These are phyloP conservation scores for Aspergillus sp. DNA, from an alignment of 2,329 filamentous ascomycete species.

Conservation along the genomic window DNA sequence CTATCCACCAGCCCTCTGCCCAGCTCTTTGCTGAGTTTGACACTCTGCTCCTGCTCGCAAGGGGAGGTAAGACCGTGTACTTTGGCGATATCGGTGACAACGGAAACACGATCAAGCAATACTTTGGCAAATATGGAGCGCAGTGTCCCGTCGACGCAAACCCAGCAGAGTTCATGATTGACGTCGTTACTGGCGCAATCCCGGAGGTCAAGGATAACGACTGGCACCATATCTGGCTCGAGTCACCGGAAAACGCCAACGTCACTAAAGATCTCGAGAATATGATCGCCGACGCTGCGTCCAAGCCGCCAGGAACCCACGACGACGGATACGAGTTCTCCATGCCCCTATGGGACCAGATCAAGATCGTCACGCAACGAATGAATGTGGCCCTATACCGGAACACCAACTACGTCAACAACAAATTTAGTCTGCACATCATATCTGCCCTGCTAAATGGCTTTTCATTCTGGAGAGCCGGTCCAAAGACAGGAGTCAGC, in stretches of 20 bases:
- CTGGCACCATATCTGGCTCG: slow-evolving; percentile 72
- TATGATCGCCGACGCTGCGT: slow-evolving; percentile 53
- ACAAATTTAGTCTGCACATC: slow-evolving; percentile 60
- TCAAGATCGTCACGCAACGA: slow-evolving; percentile 63
- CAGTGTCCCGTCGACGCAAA: slow-evolving; percentile 62
- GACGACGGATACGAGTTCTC: slow-evolving; percentile 62
- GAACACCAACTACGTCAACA: slow-evolving; percentile 66
- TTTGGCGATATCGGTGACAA: slow-evolving; percentile 68
- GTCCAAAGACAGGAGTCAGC: too few relatives aligned
- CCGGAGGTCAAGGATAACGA: slow-evolving; percentile 51
- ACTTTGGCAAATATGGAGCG: slow-evolving; percentile 65
- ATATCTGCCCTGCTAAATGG: slow-evolving; percentile 50
- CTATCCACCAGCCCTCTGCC: slow-evolving; percentile 68
- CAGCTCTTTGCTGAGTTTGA: slow-evolving; percentile 69
- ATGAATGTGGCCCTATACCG: slow-evolving; percentile 66
- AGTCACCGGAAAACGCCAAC: slow-evolving; percentile 58
- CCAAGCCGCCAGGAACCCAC: slow-evolving; percentile 45
- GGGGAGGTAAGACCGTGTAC: slow-evolving; percentile 69
- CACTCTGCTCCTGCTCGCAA: slow-evolving; percentile 65
- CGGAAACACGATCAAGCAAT: slow-evolving; percentile 62
- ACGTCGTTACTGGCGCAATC: slow-evolving; percentile 48
- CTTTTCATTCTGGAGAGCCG: slow-evolving; percentile 60
- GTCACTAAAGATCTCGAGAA: slow-evolving; percentile 63
- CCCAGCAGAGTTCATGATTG: slow-evolving; percentile 60
- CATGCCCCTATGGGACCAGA: slow-evolving; percentile 63